These are phyloP conservation scores for Yamadazyma phyllophila DNA, from an alignment of 805 yeast species.

Conservation along the genomic window DNA sequence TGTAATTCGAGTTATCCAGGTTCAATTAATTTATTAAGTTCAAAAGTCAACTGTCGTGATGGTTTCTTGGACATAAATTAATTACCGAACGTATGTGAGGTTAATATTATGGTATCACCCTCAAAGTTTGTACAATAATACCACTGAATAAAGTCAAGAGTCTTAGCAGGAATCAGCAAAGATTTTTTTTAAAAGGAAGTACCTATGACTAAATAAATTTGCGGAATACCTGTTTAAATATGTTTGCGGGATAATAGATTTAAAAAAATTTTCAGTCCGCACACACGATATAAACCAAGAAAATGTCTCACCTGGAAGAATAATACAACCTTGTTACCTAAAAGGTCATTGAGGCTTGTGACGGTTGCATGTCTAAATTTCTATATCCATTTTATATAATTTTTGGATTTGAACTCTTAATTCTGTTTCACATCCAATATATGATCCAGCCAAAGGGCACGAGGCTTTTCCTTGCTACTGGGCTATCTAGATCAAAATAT, in stretches of 20 bases:
- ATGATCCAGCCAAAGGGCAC: no score
- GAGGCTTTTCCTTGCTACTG: no score
- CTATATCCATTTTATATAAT: no score
- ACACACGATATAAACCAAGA: constrained; percentile 4
- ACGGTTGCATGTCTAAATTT: no score
- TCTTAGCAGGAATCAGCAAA: neutral
- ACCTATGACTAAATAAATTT: neutral
- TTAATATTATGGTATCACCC: constrained; percentile 5
- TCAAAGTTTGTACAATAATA: constrained; percentile 1
- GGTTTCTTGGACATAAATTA: constrained; percentile 46
- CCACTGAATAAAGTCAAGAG: neutral
- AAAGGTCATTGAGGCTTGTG: no score
- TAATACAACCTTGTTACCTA: neutral
- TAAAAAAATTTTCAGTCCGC: constrained; percentile 6
- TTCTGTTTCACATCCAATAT: no score
- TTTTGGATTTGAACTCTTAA: no score
- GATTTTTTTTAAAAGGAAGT: no score
- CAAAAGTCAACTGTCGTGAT: constrained; percentile 35
- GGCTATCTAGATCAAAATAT: no score
- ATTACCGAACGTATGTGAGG: constrained; percentile 2
- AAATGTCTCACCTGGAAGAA: constrained; percentile 6
- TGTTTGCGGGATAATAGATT: neutral
- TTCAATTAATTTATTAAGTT: constrained; percentile 31
- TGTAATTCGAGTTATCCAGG: constrained; percentile 39
- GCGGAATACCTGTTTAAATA: neutral